A percentile compares a stretch with the other conserved stretches of the same genome.
phyloP scores from a whole-genome alignment of 2,329 filamentous ascomycete genomes.

The Phialemonium atrogriseum region DNA sequence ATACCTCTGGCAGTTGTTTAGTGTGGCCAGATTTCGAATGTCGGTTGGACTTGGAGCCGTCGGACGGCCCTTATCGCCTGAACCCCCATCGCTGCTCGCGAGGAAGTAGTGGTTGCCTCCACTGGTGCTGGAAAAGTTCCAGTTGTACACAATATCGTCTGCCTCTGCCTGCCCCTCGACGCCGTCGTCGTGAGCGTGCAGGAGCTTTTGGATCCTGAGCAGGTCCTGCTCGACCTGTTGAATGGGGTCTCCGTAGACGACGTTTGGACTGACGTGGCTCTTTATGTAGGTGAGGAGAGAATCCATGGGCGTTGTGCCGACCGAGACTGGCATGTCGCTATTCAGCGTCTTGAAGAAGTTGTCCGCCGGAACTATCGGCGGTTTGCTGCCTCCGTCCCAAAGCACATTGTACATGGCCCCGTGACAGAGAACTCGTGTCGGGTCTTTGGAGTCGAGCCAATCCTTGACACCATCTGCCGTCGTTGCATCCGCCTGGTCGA shows the following conservation, averaged over 20 bases:
- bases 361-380: constrained; percentile 21
- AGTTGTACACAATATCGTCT: constrained; percentile 21
- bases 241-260: neutral
- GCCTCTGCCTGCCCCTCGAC: constrained; percentile 22
- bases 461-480: neutral
- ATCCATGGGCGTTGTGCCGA: constrained; percentile 30
- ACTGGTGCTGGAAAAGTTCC: constrained; percentile 14
- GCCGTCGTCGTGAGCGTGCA: constrained; percentile 21
- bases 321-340: constrained; percentile 14
- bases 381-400: constrained; percentile 21
- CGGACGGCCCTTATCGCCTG: constrained; percentile 4
- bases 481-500: constrained; percentile 5
- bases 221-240: constrained; percentile 19
- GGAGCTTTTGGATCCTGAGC: constrained; percentile 16
- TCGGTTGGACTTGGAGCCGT: constrained; percentile 3
- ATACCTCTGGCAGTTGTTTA: constrained; percentile 16
- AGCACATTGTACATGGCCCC: constrained; percentile 28
- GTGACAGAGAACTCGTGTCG: constrained; percentile 19
- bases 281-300: constrained; percentile 25
- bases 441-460: constrained; percentile 11
- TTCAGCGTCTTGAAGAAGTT: constrained; percentile 11
- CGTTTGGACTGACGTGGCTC: constrained; percentile 11
- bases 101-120: constrained; percentile 20
- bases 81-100: constrained; percentile 9
- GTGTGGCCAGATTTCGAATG: constrained; percentile 6